These are phyloP conservation scores for Magnusiomyces fungicola DNA, from an alignment of 1,139 yeast genomes.

Conservation along the genomic window DNA sequence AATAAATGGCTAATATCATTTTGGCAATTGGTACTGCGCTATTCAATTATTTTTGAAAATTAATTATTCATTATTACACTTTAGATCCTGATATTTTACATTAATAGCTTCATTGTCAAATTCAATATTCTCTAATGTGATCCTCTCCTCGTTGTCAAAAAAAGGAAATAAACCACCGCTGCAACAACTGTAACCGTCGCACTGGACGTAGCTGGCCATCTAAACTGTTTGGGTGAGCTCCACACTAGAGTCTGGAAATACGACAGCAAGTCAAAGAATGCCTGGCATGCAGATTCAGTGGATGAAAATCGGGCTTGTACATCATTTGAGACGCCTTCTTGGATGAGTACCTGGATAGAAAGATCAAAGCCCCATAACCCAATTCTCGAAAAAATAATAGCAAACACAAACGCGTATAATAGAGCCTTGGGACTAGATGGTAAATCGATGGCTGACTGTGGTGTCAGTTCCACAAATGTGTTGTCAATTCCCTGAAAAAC, in stretches of 20 bases:
- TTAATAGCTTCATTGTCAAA: too few relatives aligned
- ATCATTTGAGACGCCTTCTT: slow-evolving; percentile 28
- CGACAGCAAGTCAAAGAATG: slow-evolving; percentile 29
- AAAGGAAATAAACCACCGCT: slow-evolving; percentile 16
- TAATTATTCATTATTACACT: too few relatives aligned
- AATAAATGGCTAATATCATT: too few relatives aligned
- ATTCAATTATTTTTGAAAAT: too few relatives aligned
- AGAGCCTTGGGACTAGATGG: background rate
- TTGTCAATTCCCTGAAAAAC: too few relatives aligned
- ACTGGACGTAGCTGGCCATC: slow-evolving; percentile 27
- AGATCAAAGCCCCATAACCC: slow-evolving; percentile 39
- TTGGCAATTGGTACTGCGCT: too few relatives aligned
- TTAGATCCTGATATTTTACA: too few relatives aligned
- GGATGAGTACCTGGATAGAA: slow-evolving; percentile 31
- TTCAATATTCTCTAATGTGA: too few relatives aligned
- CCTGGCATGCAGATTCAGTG: slow-evolving; percentile 33
- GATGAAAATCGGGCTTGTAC: slow-evolving; percentile 32
- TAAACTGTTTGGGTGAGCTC: slow-evolving; percentile 28
- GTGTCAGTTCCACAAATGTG: too few relatives aligned
- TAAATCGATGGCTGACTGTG: too few relatives aligned
- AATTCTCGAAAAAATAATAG: slow-evolving; percentile 33
- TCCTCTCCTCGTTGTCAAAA: background rate
- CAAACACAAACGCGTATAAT: slow-evolving; percentile 14
- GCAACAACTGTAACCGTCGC: slow-evolving; percentile 23
- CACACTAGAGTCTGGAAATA: slow-evolving; percentile 31